phyloP scores from a whole-genome alignment of 345 rosid genomes.

The Cardamine occulta region DNA sequence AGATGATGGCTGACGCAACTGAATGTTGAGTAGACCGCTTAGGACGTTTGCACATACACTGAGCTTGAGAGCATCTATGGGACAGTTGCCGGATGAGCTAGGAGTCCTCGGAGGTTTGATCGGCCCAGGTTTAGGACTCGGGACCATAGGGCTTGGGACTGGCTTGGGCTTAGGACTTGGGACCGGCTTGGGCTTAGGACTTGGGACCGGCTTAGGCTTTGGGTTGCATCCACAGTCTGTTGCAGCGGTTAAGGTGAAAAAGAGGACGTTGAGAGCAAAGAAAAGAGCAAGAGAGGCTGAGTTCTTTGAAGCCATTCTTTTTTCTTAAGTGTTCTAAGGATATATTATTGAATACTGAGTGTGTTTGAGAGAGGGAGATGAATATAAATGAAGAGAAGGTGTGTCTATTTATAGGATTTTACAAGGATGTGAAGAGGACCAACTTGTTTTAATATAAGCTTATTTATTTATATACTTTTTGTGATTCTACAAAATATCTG shows the following conservation, averaged over 20 bases:
- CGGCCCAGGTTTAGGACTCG: not conserved
- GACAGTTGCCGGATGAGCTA: slow-evolving; percentile 41
- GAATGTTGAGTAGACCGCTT: slow-evolving; percentile 42
- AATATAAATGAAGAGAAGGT: slow-evolving; percentile 1
- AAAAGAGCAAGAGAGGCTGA: slow-evolving; percentile 40
- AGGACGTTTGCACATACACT: slow-evolving; percentile 56
- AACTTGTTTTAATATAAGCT: slow-evolving; percentile 5
- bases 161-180: not conserved
- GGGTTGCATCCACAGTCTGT: slow-evolving; percentile 36
- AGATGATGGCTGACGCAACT: slow-evolving; percentile 45
- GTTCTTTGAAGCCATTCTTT: slow-evolving; percentile 40
- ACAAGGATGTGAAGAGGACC: slow-evolving; percentile 8
- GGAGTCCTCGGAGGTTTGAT: slow-evolving; percentile 30
- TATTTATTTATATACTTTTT: not conserved
- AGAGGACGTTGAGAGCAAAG: slow-evolving; percentile 37
- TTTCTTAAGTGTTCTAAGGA: not conserved
- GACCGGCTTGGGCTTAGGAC: not conserved
- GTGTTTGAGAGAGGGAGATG: slow-evolving; percentile 8
- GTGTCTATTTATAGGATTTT: slow-evolving; percentile 26
- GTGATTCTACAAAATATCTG: not conserved
- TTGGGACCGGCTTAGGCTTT: slow-evolving; percentile 1
- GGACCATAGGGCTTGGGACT: not conserved
- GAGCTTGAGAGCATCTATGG: slow-evolving; percentile 60
- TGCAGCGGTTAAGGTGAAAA: slow-evolving; percentile 36
- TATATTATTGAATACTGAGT: not conserved